Evolutionary conservation across 768 basidiomycete genomes (phyloP).

Genomic region (Termitomyces sp.): DNA sequence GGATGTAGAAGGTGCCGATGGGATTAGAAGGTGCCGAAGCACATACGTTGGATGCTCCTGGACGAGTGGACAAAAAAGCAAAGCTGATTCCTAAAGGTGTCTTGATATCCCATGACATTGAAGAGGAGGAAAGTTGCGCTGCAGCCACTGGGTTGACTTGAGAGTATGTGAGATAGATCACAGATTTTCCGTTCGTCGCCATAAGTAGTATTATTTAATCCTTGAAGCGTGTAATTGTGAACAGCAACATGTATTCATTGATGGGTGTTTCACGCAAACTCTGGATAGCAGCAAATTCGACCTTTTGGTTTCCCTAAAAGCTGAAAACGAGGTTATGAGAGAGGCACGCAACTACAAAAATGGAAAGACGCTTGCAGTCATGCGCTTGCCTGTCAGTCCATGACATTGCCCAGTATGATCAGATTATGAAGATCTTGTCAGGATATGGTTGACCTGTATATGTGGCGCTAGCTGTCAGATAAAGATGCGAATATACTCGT

Average conservation of each 20-base stretch:
- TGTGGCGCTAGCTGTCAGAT: slow-evolving; percentile 22
- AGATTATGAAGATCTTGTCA: slow-evolving; percentile 21
- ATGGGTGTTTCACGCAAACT: slow-evolving; percentile 29
- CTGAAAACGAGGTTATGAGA: slow-evolving; percentile 11
- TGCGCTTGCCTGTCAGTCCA: slow-evolving; percentile 29
- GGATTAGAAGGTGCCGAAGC: slow-evolving; percentile 21
- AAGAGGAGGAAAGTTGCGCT: slow-evolving; percentile 22
- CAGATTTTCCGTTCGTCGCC: slow-evolving; percentile 29
- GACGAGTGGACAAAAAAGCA: slow-evolving; percentile 28
- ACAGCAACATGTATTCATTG: slow-evolving; percentile 27
- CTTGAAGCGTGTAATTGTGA: slow-evolving; percentile 20
- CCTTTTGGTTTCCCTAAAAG: slow-evolving; percentile 28
- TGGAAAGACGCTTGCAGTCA: slow-evolving; percentile 23
- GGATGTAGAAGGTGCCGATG: slow-evolving; percentile 24
- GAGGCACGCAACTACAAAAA: neutral
- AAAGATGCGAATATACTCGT: slow-evolving; percentile 31
- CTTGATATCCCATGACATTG: slow-evolving; percentile 27
- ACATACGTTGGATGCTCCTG: slow-evolving; percentile 24
- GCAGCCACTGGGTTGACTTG: slow-evolving; percentile 22
- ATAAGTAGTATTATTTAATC: slow-evolving; percentile 20
- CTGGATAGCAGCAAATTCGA: slow-evolving; percentile 29
- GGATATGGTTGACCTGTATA: slow-evolving; percentile 30
- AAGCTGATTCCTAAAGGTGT: slow-evolving; percentile 24
- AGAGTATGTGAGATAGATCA: slow-evolving; percentile 28
- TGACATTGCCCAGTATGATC: slow-evolving; percentile 30